These are phyloP conservation scores for Aleurites moluccanus DNA, from an alignment of 441 rosid species.

Conservation along the genomic window DNA sequence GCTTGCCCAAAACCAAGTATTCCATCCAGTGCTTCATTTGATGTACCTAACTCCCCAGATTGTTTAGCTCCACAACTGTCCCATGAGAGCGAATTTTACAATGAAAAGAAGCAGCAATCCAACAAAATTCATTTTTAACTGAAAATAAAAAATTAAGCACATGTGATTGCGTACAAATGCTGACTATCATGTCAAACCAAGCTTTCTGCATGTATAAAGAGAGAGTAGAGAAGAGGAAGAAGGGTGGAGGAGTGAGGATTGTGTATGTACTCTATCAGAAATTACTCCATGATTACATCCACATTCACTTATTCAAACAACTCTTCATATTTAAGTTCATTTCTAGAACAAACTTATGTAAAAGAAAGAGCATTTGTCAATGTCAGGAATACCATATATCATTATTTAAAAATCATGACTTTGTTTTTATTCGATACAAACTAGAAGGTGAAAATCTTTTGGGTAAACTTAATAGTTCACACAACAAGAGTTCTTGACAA, in stretches of 20 bases:
- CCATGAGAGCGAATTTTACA: slow-evolving; percentile 11
- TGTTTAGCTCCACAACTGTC: slow-evolving; percentile 76
- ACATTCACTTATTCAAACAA: background rate
- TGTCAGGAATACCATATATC: background rate
- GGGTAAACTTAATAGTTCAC: background rate
- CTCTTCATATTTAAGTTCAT: background rate
- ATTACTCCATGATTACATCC: background rate
- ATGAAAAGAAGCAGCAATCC: slow-evolving; percentile 13
- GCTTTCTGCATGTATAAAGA: background rate
- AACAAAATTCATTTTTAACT: background rate
- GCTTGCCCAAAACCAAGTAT: slow-evolving; percentile 91
- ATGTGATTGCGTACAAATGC: background rate
- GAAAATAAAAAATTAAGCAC: background rate
- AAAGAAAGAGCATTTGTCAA: background rate
- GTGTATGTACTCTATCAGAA: background rate
- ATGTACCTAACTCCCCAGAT: slow-evolving; percentile 72
- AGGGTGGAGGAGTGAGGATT: background rate
- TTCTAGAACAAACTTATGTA: background rate
- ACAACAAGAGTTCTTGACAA: background rate
- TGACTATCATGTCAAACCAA: background rate
- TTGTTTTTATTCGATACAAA: background rate
- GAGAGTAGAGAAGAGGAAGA: background rate
- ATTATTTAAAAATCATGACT: background rate
- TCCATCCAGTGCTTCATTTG: slow-evolving; percentile 75
- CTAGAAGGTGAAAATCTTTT: background rate